Conservation (phyloP, 83 land plant genomes). For the Thuja plicata region DNA sequence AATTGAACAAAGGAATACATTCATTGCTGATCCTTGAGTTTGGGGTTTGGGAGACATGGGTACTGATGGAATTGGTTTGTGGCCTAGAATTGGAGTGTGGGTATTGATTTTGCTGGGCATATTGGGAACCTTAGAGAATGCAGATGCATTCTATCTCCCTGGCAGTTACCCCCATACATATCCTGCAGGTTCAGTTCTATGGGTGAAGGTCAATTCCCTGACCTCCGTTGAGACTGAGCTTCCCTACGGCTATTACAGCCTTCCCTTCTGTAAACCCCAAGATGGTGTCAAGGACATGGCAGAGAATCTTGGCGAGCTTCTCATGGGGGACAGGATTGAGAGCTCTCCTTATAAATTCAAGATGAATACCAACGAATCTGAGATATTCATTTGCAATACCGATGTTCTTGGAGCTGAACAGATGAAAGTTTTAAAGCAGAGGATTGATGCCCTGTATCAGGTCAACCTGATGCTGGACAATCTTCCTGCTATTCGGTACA, state of each 20-base stretch:
- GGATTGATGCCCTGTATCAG: conserved; percentile 85
- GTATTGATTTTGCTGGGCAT: conserved; percentile 4
- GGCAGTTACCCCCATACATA: conserved; percentile 66
- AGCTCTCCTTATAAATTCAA: conserved; percentile 71
- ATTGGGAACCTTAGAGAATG: not conserved
- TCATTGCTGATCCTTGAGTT: not conserved
- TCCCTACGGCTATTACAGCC: conserved; percentile 67
- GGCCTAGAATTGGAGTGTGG: not conserved
- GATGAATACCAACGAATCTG: conserved; percentile 51
- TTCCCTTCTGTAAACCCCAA: conserved; percentile 64
- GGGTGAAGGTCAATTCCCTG: conserved; percentile 68
- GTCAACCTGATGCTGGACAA: conserved; percentile 82
- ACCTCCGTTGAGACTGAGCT: conserved; percentile 76
- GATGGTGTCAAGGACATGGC: conserved; percentile 64
- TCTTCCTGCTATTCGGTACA: conserved; percentile 72
- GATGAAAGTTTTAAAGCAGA: conserved; percentile 49
- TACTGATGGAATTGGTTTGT: not conserved
- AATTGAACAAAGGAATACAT: not conserved
- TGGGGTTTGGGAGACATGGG: not conserved
- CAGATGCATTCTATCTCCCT: conserved; percentile 63
- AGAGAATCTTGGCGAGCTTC: conserved; percentile 84
- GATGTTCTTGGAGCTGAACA: conserved; percentile 32
- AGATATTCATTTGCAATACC: conserved; percentile 52
- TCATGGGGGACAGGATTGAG: conserved; percentile 87
- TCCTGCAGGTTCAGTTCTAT: conserved; percentile 24